Percentiles rank a stretch among this genome's conserved stretches.
Evolutionary conservation across 2,329 filamentous ascomycete genomes (phyloP).

Genomic region (Xenosphaeropsis pyriputrescens): DNA sequence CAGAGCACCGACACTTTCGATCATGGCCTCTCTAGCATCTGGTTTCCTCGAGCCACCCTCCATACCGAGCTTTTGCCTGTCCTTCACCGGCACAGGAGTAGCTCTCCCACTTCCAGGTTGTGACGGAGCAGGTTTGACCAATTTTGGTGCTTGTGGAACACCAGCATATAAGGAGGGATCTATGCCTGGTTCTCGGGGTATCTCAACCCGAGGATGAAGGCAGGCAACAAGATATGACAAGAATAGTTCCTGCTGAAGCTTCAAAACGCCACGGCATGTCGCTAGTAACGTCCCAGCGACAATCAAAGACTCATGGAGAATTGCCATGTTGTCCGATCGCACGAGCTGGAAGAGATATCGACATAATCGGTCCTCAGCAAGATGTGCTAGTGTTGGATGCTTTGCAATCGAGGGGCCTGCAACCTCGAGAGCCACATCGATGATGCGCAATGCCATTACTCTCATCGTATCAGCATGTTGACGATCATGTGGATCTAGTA

Average conservation of each 20-base stretch:
- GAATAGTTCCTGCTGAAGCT: conserved; percentile 93
- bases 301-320: conserved; percentile 81
- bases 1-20: conserved; percentile 85
- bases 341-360: conserved; percentile 93
- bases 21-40: conserved; percentile 94
- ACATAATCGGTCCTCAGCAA: conserved; percentile 88
- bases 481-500: conserved; percentile 83
- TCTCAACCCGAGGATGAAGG: conserved; percentile 84
- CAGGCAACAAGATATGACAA: conserved; percentile 89
- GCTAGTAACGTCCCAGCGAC: conserved; percentile 84
- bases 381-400: conserved; percentile 72
- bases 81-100: conserved; percentile 82
- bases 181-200: conserved; percentile 79
- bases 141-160: conserved; percentile 79
- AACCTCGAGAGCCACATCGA: conserved; percentile 93
- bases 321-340: conserved; percentile 88
- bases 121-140: conserved; percentile 65
- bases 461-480: conserved; percentile 91
- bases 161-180: conserved; percentile 85
- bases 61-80: conserved; percentile 81
- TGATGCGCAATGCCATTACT: conserved; percentile 93
- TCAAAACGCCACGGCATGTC: conserved; percentile 80
- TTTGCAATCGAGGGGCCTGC: conserved; percentile 88
- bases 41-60: conserved; percentile 87
- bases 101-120: conserved; percentile 66